Evolutionary conservation across 805 yeast genomes (phyloP).

Genomic region (Sporopachydermia quercuum): DNA sequence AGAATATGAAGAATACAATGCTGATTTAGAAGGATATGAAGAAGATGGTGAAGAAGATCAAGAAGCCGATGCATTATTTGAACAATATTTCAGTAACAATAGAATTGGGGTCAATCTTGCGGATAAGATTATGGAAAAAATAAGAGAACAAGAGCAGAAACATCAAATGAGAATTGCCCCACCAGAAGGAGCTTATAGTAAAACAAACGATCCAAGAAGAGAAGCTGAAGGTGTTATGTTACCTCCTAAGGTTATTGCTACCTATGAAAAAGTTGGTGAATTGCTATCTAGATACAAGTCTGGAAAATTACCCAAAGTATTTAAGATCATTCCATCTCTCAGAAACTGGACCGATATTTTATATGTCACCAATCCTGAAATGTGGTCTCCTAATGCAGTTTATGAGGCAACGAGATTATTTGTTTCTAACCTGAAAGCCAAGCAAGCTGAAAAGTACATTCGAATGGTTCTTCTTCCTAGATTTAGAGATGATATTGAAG

Average conservation of each 20-base stretch:
- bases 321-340: slow-evolving; percentile 85
- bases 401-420: slow-evolving; percentile 92
- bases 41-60: slow-evolving; percentile 59
- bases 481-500: slow-evolving; percentile 57
- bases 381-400: slow-evolving; percentile 90
- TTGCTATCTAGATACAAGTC: slow-evolving; percentile 81
- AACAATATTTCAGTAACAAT: slow-evolving; percentile 35
- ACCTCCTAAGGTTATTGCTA: slow-evolving; percentile 94
- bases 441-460: slow-evolving; percentile 78
- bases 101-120: slow-evolving; percentile 35
- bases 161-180: slow-evolving; percentile 13
- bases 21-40: slow-evolving; percentile 31
- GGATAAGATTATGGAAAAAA: slow-evolving; percentile 84
- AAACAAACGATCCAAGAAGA: slow-evolving; percentile 12
- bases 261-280: slow-evolving; percentile 83
- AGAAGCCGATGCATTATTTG: slow-evolving; percentile 74
- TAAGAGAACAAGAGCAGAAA: slow-evolving; percentile 50
- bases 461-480: slow-evolving; percentile 52
- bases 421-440: slow-evolving; percentile 77
- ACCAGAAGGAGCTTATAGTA: slow-evolving; percentile 9
- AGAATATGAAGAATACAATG: slow-evolving; percentile 17
- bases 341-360: slow-evolving; percentile 93
- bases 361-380: slow-evolving; percentile 81
- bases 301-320: slow-evolving; percentile 92
- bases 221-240: slow-evolving; percentile 48